phyloP scores from a whole-genome alignment of 2,329 filamentous ascomycete species.

The Grosmannia clavigera region DNA sequence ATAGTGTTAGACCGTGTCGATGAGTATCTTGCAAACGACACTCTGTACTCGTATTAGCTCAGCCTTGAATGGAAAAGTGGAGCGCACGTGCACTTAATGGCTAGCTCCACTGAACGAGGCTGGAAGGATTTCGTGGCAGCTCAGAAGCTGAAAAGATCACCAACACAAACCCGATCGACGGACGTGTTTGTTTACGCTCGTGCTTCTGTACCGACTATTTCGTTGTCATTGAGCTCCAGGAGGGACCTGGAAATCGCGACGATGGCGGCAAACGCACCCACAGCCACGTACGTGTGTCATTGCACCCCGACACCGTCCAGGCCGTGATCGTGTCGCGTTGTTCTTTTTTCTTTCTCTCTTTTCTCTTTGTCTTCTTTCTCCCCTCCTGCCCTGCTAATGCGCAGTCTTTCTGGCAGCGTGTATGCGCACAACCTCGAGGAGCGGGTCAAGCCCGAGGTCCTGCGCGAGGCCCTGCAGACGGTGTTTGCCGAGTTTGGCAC shows the following conservation, averaged over 20 bases:
- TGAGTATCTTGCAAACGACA: too few species aligned
- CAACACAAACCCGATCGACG: too few species aligned
- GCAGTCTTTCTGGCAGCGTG: slow-evolving; percentile 30
- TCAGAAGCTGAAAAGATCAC: too few species aligned
- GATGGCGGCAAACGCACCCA: slow-evolving; percentile 29
- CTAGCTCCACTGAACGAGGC: too few species aligned
- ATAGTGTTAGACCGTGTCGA: too few species aligned
- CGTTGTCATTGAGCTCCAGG: too few species aligned
- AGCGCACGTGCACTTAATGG: too few species aligned
- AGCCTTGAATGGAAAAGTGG: too few species aligned
- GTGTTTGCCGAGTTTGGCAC: slow-evolving; percentile 85
- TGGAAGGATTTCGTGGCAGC: too few species aligned
- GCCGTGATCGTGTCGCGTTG: not conserved
- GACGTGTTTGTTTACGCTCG: too few species aligned
- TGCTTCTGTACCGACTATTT: too few species aligned
- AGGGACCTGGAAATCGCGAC: not conserved
- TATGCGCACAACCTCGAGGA: slow-evolving; percentile 83
- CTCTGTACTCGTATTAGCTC: too few species aligned
- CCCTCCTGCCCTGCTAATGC: not conserved
- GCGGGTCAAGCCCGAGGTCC: slow-evolving; percentile 66
- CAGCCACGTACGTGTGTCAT: slow-evolving; percentile 60
- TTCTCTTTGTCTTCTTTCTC: not conserved
- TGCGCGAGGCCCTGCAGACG: slow-evolving; percentile 60
- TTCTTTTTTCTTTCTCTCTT: not conserved
- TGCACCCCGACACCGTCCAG: slow-evolving; percentile 41